phyloP scores from a whole-genome alignment of 2,329 filamentous ascomycete genomes.

The Fusarium gaditjirri region DNA sequence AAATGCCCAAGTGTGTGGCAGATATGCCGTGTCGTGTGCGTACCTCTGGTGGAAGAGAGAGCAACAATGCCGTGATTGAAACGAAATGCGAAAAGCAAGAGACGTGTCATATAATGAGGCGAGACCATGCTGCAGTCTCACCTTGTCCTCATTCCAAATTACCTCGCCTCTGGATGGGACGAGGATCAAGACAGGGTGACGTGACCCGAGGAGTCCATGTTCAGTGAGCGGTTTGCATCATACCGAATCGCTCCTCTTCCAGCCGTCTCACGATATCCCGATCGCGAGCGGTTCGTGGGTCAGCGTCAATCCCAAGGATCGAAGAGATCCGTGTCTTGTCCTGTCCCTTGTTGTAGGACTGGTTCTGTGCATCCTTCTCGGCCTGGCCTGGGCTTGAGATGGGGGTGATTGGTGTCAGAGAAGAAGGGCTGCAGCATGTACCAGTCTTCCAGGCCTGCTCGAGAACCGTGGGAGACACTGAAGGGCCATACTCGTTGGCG shows the following conservation, averaged over 20 bases:
- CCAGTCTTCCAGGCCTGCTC: conserved; percentile 76
- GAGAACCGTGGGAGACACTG: conserved; percentile 69
- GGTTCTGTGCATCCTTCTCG: conserved; percentile 54
- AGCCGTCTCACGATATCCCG: conserved; percentile 66
- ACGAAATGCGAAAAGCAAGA: conserved; percentile 35
- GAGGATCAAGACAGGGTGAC: conserved; percentile 8
- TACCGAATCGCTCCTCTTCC: conserved; percentile 60
- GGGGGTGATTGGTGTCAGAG: conserved; percentile 63
- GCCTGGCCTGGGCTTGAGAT: conserved; percentile 61
- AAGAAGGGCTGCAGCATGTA: conserved; percentile 53
- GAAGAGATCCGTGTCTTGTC: conserved; percentile 72
- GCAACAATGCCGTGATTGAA: conserved; percentile 33
- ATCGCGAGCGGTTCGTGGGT: conserved; percentile 66
- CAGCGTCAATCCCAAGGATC: conserved; percentile 69
- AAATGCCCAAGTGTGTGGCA: conserved; percentile 34
- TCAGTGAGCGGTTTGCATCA: conserved; percentile 47
- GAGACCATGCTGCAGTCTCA: conserved; percentile 7
- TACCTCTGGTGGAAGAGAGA: conserved; percentile 2
- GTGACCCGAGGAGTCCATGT: conserved; percentile 7
- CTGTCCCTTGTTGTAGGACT: conserved; percentile 49
- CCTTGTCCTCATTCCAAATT: conserved; percentile 22
- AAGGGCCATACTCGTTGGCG: conserved; percentile 75
- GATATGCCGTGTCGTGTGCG: conserved; percentile 31
- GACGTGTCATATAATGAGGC: conserved; percentile 32
- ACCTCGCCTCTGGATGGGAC: conserved; percentile 13